Percentiles rank a stretch among this genome's conserved stretches.
Conservation (phyloP, 1,284 basidiomycete species). For the Malassezia vespertilionis region DNA sequence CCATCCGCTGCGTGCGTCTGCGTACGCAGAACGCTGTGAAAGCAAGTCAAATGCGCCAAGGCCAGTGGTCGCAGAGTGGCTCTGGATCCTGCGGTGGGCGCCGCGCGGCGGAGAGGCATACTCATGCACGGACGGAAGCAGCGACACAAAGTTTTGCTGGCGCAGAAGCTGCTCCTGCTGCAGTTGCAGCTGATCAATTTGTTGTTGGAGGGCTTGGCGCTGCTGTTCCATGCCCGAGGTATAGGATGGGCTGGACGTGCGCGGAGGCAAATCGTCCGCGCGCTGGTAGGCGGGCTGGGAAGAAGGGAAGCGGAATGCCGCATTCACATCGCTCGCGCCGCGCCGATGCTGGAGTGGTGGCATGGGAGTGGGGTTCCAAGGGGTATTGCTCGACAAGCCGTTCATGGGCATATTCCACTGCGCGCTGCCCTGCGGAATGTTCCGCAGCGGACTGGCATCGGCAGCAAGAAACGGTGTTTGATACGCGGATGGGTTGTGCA, state of each 20-base stretch:
- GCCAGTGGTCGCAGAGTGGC: constrained; percentile 46
- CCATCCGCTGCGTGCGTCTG: not conserved
- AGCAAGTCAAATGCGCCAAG: not conserved
- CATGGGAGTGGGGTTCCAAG: constrained; percentile 15
- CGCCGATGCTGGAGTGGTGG: constrained; percentile 26
- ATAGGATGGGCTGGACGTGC: constrained; percentile 51
- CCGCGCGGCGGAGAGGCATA: constrained; percentile 57
- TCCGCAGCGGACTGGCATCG: not conserved
- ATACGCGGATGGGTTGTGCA: not conserved
- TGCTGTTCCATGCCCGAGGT: constrained; percentile 47
- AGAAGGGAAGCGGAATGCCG: constrained; percentile 13
- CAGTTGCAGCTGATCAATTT: constrained; percentile 49
- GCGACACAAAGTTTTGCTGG: constrained; percentile 29
- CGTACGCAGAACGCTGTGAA: not conserved
- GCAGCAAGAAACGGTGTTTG: no score
- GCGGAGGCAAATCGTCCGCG: constrained; percentile 50
- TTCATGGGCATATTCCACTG: constrained; percentile 33
- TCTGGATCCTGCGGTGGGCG: constrained; percentile 77
- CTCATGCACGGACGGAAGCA: not conserved
- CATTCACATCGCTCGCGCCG: constrained; percentile 28
- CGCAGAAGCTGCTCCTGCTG: constrained; percentile 50
- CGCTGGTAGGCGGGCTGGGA: constrained; percentile 21
- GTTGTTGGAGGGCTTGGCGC: constrained; percentile 50
- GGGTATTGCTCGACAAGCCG: constrained; percentile 19
- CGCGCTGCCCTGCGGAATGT: constrained; percentile 28